A percentile compares a stretch with the other conserved stretches of the same genome.
Conservation (phyloP, 2,329 filamentous ascomycete species). For the Penicillium vulpinum region DNA sequence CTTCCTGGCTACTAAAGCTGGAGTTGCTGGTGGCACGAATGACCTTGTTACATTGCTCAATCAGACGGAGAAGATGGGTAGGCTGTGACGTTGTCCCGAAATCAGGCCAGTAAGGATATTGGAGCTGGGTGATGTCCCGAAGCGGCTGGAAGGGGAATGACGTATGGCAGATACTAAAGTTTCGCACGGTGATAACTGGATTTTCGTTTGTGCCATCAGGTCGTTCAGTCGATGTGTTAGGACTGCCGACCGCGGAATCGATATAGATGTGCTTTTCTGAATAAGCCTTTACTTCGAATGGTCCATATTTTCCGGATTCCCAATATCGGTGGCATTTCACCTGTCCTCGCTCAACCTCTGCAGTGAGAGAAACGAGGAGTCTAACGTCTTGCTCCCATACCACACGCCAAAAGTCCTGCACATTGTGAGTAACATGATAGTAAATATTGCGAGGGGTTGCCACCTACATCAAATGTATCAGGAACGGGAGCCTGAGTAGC, state of each 20-base stretch:
- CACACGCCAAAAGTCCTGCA: conserved; percentile 93
- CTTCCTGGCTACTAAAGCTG: conserved; percentile 48
- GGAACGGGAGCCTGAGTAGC: conserved; percentile 92
- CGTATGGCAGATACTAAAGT: conserved; percentile 78
- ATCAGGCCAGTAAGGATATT: conserved; percentile 96
- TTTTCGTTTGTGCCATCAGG: conserved; percentile 34
- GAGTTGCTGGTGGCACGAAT: conserved; percentile 41
- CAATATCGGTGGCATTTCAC: conserved; percentile 96
- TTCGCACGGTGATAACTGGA: conserved; percentile 79
- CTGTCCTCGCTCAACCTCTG: conserved; percentile 88
- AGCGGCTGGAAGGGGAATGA: conserved; percentile 79
- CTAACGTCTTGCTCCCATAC: conserved; percentile 96
- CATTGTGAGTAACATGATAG: background rate
- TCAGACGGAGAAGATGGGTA: conserved; percentile 77
- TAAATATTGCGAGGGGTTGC: background rate
- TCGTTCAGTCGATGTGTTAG: conserved; percentile 18
- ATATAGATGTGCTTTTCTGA: conserved; percentile 82
- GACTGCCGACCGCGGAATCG: conserved; percentile 31
- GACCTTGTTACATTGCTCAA: conserved; percentile 82
- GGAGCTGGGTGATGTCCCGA: conserved; percentile 89
- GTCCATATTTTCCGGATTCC: conserved; percentile 75
- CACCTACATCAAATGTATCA: conserved; percentile 79
- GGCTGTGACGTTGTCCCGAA: conserved; percentile 92
- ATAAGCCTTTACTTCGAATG: conserved; percentile 70
- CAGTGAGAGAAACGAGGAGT: conserved; percentile 94